A percentile compares a stretch with the other conserved stretches of the same genome.
phyloP scores from a whole-genome alignment of 164 flowering plant genomes.

The Vitis amurensis region DNA sequence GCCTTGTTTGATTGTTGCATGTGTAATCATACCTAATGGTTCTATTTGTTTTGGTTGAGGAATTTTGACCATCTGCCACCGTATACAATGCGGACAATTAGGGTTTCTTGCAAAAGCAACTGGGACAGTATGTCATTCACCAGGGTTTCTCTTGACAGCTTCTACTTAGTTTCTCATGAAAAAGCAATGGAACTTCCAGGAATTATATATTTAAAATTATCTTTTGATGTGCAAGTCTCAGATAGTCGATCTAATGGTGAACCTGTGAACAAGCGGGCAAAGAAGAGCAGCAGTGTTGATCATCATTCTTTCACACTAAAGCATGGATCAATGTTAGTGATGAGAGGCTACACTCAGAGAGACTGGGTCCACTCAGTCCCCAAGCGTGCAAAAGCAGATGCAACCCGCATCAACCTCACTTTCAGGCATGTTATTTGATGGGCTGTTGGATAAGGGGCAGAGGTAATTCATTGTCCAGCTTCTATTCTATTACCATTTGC shows the following conservation, averaged over 20 bases:
- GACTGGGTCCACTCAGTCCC: conserved; percentile 93
- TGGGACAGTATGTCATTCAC: too few species aligned
- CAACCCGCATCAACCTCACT: conserved; percentile 84
- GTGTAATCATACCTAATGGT: too few species aligned
- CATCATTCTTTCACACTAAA: conserved; percentile 63
- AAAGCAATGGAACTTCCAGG: background rate
- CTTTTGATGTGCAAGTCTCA: conserved; percentile 10
- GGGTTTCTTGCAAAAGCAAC: too few species aligned
- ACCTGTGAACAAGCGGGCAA: conserved; percentile 48
- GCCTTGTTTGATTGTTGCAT: too few species aligned
- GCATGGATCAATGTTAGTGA: conserved; percentile 72
- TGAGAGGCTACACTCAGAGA: conserved; percentile 83
- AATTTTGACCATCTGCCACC: too few species aligned
- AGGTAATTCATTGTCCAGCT: background rate
- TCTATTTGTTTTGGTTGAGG: too few species aligned
- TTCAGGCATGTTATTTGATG: conserved; percentile 60
- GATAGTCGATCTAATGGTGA: conserved; percentile 33
- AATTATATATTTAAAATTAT: background rate
- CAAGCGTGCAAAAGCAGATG: conserved; percentile 71
- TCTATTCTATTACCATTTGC: background rate
- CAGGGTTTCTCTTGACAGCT: background rate
- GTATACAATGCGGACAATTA: too few species aligned
- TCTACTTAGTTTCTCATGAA: background rate
- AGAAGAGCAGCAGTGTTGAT: conserved; percentile 29
- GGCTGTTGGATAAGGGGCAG: background rate